A percentile compares a stretch with the other conserved stretches of the same genome.
These are phyloP conservation scores for Iris macrosiphon DNA, from an alignment of 106 monocot genomes.

Conservation along the genomic window DNA sequence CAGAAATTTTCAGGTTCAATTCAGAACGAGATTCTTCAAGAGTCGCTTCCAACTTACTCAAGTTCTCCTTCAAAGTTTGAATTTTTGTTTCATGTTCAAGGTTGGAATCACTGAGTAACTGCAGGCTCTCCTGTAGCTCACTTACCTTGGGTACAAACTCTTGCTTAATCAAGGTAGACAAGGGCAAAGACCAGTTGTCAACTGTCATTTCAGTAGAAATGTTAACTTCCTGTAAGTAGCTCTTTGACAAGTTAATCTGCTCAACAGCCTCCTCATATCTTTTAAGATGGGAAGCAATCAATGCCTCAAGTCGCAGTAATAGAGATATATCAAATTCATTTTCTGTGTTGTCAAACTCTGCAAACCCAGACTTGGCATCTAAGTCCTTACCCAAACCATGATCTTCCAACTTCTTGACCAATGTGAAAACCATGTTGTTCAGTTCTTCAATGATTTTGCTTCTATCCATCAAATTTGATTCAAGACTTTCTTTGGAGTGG, in stretches of 20 bases:
- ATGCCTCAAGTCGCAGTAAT: conserved; percentile 41
- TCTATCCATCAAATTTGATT: conserved; percentile 31
- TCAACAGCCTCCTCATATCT: conserved; percentile 35
- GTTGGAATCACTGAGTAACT: conserved; percentile 23
- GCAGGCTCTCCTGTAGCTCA: conserved; percentile 32
- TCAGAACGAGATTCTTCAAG: conserved; percentile 34
- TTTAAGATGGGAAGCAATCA: conserved; percentile 29
- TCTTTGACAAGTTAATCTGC: conserved; percentile 46
- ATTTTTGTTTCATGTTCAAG: conserved; percentile 47
- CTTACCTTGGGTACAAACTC: conserved; percentile 41
- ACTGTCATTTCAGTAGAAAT: conserved; percentile 14
- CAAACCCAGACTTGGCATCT: conserved; percentile 16
- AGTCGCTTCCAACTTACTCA: conserved; percentile 40
- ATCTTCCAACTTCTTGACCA: conserved; percentile 35
- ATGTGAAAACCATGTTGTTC: conserved; percentile 28
- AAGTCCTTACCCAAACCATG: conserved; percentile 3
- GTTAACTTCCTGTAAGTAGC: conserved; percentile 27
- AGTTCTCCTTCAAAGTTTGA: conserved; percentile 35
- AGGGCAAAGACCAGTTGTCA: conserved; percentile 36
- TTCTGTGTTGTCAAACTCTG: conserved; percentile 10
- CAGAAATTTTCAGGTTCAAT: conserved; percentile 42
- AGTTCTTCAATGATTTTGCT: conserved; percentile 32
- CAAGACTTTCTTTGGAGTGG: conserved; percentile 23
- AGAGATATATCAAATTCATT: conserved; percentile 20
- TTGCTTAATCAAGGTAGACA: conserved; percentile 38